Conservation (phyloP, 495 filamentous ascomycete species). For the Elasticomyces elasticus region DNA sequence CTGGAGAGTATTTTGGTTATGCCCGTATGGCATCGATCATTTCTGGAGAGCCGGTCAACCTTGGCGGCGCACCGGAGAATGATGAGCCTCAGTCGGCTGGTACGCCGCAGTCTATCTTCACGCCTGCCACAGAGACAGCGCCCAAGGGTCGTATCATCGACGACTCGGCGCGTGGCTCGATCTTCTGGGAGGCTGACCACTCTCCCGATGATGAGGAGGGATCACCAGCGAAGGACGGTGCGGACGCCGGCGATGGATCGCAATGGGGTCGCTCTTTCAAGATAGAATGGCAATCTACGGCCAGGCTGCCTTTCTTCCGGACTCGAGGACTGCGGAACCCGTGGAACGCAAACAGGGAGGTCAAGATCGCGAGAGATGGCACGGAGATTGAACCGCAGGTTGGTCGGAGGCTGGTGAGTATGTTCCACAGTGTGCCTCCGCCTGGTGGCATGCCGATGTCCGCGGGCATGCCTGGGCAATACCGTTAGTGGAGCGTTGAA, state of each 20-base stretch:
- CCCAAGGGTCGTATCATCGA: constrained; percentile 86
- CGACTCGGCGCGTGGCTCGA: constrained; percentile 83
- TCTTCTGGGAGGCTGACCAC: constrained; percentile 88
- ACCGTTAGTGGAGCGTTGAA: background rate
- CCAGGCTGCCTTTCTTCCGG: constrained; percentile 79
- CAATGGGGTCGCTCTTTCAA: constrained; percentile 88
- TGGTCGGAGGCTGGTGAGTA: constrained; percentile 62
- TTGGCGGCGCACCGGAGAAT: constrained; percentile 51
- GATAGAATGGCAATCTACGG: constrained; percentile 84
- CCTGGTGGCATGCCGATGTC: background rate
- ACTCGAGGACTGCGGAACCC: constrained; percentile 85
- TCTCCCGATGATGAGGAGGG: constrained; percentile 27
- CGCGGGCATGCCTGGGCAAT: too few relatives aligned
- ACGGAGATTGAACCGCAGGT: constrained; percentile 84
- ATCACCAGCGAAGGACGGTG: constrained; percentile 32
- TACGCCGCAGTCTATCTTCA: constrained; percentile 64
- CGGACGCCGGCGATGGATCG: constrained; percentile 32
- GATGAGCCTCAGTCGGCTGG: constrained; percentile 47
- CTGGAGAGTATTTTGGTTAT: constrained; percentile 94
- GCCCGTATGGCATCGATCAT: constrained; percentile 86
- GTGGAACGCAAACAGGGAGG: constrained; percentile 92
- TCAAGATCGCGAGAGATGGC: constrained; percentile 93
- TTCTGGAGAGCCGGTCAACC: constrained; percentile 39
- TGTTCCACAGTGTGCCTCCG: constrained; percentile 44
- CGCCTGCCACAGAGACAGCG: constrained; percentile 66